phyloP scores from a whole-genome alignment of 352 stramenopile species.

The Globisporangium yorkense region DNA sequence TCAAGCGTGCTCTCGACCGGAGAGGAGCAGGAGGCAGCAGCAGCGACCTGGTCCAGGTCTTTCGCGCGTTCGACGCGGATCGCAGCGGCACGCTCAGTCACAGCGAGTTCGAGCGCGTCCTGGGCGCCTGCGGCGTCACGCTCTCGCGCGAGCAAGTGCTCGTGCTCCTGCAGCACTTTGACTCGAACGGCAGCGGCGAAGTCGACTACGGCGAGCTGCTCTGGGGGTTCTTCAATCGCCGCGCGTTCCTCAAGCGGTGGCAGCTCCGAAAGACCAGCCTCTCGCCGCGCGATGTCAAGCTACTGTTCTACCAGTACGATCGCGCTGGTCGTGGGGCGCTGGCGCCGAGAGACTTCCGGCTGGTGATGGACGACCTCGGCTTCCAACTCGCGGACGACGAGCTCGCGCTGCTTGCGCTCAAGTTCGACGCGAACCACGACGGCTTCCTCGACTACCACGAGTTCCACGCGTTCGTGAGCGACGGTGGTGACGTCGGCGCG shows the following conservation, averaged over 20 bases:
- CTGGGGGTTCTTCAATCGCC: constrained; percentile 56
- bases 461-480: constrained; percentile 44
- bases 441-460: constrained; percentile 59
- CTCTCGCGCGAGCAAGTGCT: constrained; percentile 36
- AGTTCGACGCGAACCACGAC: constrained; percentile 47
- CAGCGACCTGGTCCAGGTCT: constrained; percentile 23
- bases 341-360: constrained; percentile 32
- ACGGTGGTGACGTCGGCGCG: not conserved
- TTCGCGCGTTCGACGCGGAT: constrained; percentile 44
- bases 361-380: constrained; percentile 45
- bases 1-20: constrained; percentile 31
- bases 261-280: constrained; percentile 23
- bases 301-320: constrained; percentile 50
- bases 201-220: constrained; percentile 60
- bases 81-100: constrained; percentile 41
- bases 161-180: constrained; percentile 42
- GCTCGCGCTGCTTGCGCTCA: constrained; percentile 36
- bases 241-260: constrained; percentile 60
- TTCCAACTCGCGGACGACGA: constrained; percentile 43
- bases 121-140: constrained; percentile 22
- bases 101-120: constrained; percentile 30
- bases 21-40: not conserved
- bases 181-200: constrained; percentile 34
- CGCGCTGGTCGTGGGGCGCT: constrained; percentile 27
- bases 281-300: constrained; percentile 18